Evolutionary conservation across 257 asterid species (phyloP), one percentile per base, ranked within the genome.

Genomic region (Lavandula angustifolia): DNA sequence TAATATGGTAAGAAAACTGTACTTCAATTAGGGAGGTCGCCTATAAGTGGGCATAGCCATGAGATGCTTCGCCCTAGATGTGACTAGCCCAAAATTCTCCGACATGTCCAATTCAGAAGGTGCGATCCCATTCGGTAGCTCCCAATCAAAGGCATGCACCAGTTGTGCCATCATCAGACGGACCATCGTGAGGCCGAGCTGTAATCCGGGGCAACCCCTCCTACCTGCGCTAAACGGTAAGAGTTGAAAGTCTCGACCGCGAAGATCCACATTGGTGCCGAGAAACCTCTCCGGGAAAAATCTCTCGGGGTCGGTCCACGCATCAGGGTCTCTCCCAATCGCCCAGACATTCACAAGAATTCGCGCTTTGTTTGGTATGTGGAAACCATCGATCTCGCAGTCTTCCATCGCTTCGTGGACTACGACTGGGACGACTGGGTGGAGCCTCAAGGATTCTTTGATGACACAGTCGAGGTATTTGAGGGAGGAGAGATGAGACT

Each of bases 201-300:
- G 78, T 60, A 70, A 32, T 0, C 85, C 85, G 0, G 82, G 88
- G 9, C 84, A 82, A 0, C 75, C 62, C 22, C 85, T 77, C 22
- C 84, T 73, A 0, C 84, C 83, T 0, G 81, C 72, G 0, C 86
- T 79, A 11, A 78, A 79, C 0, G 85, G 88, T 22, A 52, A 22
- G 57, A 52, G 57, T 37, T 5, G 22, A 4, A 52, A 52, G 11
- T 52, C 57, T 14, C 3, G 34, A 0, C 57, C 57, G 3, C 57
- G 3, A 0, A 52, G 10, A 9, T 52, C 57, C 2, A 52, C 29
- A 3, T 52, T n/a, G 37, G 1, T 22, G 7, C 5, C 57, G 0
- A 10, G 3, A 9, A 22, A 52, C 7, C 57, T 52, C 37, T 22
- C 57, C 0, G 57, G 57, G 3, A 18, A 18, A 1, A 52, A 52